Evolutionary conservation across 352 stramenopile species (phyloP).

Genomic region (Phytopythium montanum): DNA sequence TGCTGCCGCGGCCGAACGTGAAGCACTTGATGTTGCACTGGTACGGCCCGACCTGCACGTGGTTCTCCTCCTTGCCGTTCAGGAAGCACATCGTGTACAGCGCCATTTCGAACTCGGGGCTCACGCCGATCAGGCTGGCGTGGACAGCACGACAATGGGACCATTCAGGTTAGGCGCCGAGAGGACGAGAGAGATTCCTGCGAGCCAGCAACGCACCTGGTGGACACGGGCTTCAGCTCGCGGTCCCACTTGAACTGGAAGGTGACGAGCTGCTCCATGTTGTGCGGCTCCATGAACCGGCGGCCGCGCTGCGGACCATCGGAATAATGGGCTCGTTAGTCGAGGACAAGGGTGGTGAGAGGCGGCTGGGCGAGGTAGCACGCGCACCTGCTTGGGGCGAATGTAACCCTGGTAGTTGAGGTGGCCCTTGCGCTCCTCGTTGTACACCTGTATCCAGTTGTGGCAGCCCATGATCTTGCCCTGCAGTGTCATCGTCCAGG

Average conservation of each 20-base stretch:
- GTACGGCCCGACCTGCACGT: conserved; percentile 84
- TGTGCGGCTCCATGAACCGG: conserved; percentile 64
- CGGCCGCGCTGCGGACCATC: conserved; percentile 33
- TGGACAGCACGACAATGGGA: background rate
- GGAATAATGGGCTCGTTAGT: background rate
- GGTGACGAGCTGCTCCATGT: conserved; percentile 92
- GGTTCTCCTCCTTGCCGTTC: conserved; percentile 85
- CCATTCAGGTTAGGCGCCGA: background rate
- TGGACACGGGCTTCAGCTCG: conserved; percentile 89
- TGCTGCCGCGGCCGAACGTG: conserved; percentile 65
- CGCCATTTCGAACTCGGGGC: conserved; percentile 95
- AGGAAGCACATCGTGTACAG: conserved; percentile 96
- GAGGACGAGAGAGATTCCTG: background rate
- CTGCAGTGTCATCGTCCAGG: conserved; percentile 17
- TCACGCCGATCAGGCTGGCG: conserved; percentile 89
- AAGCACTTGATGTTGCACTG: conserved; percentile 90
- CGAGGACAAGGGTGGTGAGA: background rate
- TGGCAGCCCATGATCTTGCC: conserved; percentile 92
- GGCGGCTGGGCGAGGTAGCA: background rate
- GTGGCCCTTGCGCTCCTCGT: conserved; percentile 90
- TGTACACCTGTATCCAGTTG: conserved; percentile 97
- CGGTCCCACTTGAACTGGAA: conserved; percentile 93
- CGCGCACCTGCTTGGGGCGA: conserved; percentile 61
- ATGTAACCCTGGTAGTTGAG: conserved; percentile 95
- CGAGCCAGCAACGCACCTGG: conserved; percentile 39